Conservation (phyloP, 352 stramenopile species). For the Phytopythium delawarense region DNA sequence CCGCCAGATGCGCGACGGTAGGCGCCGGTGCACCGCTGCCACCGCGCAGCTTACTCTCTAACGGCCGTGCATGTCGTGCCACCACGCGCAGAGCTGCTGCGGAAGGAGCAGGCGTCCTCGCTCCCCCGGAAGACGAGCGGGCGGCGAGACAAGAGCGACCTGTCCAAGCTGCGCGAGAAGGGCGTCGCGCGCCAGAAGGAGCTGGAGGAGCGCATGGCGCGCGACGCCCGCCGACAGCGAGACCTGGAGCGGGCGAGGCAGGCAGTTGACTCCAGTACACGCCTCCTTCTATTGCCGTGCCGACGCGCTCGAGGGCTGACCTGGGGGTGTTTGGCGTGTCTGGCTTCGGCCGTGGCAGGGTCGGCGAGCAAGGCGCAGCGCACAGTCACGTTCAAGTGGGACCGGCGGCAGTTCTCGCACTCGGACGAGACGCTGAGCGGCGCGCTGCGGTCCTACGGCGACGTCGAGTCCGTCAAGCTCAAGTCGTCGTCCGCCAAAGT, state of each 20-base stretch:
- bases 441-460: constrained; percentile 52
- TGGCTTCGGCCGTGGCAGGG: not conserved
- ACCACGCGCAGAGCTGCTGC: constrained; percentile 38
- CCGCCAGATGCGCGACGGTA: constrained; percentile 61
- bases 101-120: constrained; percentile 50
- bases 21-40: not conserved
- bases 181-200: constrained; percentile 45
- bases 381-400: constrained; percentile 79
- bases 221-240: constrained; percentile 32
- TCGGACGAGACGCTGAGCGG: constrained; percentile 71
- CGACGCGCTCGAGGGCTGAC: not conserved
- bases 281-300: not conserved
- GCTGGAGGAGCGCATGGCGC: constrained; percentile 40
- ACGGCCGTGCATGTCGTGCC: not conserved
- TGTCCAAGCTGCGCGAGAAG: constrained; percentile 56
- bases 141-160: constrained; percentile 34
- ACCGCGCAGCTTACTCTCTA: not conserved
- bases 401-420: constrained; percentile 58
- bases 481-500: constrained; percentile 70
- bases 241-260: constrained; percentile 30
- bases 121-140: constrained; percentile 26
- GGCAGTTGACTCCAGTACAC: constrained; percentile 11
- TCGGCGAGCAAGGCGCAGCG: constrained; percentile 51
- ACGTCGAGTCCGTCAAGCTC: constrained; percentile 64
- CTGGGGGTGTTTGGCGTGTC: not conserved